Conservation (phyloP, 805 yeast species). For the Saturnispora mendoncae region DNA sequence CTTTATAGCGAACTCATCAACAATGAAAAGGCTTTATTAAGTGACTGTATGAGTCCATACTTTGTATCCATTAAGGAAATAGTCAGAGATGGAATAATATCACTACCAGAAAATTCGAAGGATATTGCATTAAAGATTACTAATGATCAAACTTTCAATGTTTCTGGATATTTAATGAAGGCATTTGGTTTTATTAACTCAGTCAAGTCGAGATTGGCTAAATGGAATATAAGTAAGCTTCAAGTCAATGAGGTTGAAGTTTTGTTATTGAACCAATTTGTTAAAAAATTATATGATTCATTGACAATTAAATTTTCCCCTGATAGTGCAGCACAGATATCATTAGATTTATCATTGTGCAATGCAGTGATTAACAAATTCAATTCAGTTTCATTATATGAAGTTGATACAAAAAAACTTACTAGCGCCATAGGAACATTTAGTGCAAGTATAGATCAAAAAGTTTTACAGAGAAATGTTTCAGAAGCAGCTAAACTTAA, state of each 20-base stretch:
- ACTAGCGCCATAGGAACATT: not conserved
- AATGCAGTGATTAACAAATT: constrained; percentile 1
- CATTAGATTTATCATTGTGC: constrained; percentile 1
- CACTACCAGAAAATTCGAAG: constrained; percentile 4
- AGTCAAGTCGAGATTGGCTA: constrained; percentile 21
- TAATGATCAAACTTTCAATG: constrained; percentile 11
- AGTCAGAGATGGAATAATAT: constrained; percentile 33
- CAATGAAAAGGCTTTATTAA: constrained; percentile 46
- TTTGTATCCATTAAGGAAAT: constrained; percentile 34
- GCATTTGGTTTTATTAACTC: constrained; percentile 21
- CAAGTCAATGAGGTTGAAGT: constrained; percentile 5
- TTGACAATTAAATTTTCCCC: constrained; percentile 1
- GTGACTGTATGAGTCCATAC: constrained; percentile 42
- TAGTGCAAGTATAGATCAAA: not conserved
- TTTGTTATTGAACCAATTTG: constrained; percentile 3
- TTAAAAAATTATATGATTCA: constrained; percentile 6
- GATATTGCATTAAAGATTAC: constrained; percentile 34
- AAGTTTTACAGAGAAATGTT: not conserved
- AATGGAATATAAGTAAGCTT: constrained; percentile 5
- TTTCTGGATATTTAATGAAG: constrained; percentile 19
- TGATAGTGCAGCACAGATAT: constrained; percentile 2
- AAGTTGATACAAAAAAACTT: not conserved
- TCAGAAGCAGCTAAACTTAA: not conserved
- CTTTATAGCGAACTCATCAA: constrained; percentile 37
- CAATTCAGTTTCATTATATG: not conserved